Conservation (phyloP, 805 yeast species). For the Saccharomycopsis fibuligera region DNA sequence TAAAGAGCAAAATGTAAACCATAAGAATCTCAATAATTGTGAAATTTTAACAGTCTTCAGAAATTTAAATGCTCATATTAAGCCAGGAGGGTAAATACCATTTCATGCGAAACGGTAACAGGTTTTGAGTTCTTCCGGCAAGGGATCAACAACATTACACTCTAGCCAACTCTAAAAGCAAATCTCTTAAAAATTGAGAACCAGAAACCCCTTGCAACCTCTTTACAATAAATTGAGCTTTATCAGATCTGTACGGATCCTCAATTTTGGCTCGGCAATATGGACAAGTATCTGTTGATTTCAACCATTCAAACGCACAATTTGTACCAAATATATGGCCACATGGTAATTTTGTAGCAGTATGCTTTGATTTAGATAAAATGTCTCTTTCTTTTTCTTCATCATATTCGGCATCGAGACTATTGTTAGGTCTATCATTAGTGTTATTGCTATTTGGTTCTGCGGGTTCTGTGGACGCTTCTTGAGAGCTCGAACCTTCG, state of each 20-base stretch:
- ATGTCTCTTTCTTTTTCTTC: not conserved
- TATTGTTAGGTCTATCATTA: not conserved
- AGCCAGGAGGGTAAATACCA: too few relatives aligned
- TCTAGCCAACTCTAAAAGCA: not conserved
- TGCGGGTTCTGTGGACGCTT: too few relatives aligned
- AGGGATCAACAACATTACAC: not conserved
- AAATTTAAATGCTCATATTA: too few relatives aligned
- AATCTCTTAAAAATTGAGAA: not conserved
- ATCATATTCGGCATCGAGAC: not conserved
- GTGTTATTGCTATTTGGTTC: too few relatives aligned
- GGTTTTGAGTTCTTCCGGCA: too few relatives aligned
- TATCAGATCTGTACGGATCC: slow-evolving; percentile 16
- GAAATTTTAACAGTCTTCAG: too few relatives aligned
- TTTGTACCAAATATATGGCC: slow-evolving; percentile 77
- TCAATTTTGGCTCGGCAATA: slow-evolving; percentile 63
- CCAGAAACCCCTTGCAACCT: not conserved
- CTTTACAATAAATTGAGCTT: not conserved
- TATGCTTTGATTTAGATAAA: slow-evolving; percentile 34
- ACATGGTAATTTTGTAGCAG: slow-evolving; percentile 74
- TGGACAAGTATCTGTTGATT: slow-evolving; percentile 71
- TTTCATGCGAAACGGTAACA: too few relatives aligned
- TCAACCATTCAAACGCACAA: slow-evolving; percentile 80
- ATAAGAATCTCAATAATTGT: too few relatives aligned
- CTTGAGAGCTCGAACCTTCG: too few relatives aligned
- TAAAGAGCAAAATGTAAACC: too few relatives aligned